Conservation (phyloP, 495 filamentous ascomycete species). For the Filosporella fistucella region DNA sequence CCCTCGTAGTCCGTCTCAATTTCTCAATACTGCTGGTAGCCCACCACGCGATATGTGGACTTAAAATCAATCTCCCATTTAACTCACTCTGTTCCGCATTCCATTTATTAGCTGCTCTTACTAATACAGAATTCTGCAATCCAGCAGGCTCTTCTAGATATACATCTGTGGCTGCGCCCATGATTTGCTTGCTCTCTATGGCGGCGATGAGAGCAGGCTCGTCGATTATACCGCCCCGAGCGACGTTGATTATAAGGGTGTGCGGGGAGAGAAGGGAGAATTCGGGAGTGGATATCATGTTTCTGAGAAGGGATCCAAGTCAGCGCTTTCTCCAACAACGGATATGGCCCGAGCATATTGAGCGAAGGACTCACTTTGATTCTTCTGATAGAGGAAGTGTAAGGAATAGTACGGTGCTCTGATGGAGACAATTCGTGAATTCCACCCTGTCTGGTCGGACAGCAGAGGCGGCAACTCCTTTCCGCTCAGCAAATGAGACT, state of each 20-base stretch:
- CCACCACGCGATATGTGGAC: conserved; percentile 24
- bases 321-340: no score
- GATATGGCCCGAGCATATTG: no score
- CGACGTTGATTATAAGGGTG: conserved; percentile 50
- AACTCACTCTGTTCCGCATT: neutral
- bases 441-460: conserved; percentile 22
- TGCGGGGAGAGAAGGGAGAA: conserved; percentile 42
- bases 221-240: conserved; percentile 53
- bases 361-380: no score
- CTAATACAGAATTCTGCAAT: conserved; percentile 13
- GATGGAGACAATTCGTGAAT: conserved; percentile 23
- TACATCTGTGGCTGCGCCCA: conserved; percentile 51
- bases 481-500: conserved; percentile 46
- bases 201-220: conserved; percentile 45
- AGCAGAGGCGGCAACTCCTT: conserved; percentile 21
- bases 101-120: conserved; percentile 10
- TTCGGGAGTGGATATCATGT: conserved; percentile 42
- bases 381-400: conserved; percentile 39
- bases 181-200: conserved; percentile 38
- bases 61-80: conserved; percentile 17
- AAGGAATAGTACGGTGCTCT: conserved; percentile 44
- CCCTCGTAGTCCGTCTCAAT: conserved; percentile 13
- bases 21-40: conserved; percentile 20
- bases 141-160: conserved; percentile 46
- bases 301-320: no score